Conservation (phyloP, 2,329 filamentous ascomycete species). For the Chaetomium olivaceum region DNA sequence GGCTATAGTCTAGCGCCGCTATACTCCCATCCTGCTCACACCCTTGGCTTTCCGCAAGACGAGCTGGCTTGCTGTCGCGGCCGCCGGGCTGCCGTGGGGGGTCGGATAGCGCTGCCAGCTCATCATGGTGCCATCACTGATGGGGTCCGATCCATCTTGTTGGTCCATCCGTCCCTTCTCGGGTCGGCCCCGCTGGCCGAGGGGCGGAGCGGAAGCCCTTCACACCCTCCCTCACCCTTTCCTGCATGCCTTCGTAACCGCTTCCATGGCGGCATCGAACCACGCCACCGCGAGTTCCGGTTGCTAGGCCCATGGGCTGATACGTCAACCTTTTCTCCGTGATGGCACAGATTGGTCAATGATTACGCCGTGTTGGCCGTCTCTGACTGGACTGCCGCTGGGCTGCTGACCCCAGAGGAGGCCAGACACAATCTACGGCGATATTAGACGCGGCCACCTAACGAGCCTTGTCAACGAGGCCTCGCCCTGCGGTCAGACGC, state of each 20-base stretch:
- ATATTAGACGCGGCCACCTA: conserved; percentile 23
- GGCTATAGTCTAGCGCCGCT: conserved; percentile 29
- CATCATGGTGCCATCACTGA: conserved; percentile 31
- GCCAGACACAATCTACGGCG: conserved; percentile 30
- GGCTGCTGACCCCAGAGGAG: conserved; percentile 28
- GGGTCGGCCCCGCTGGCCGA: conserved; percentile 11
- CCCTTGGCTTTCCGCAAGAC: conserved; percentile 18
- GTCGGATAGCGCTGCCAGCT: conserved; percentile 29
- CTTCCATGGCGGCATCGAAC: conserved; percentile 24
- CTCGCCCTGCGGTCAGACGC: conserved; percentile 7
- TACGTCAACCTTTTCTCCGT: not conserved
- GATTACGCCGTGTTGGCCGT: conserved; percentile 9
- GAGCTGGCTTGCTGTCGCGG: conserved; percentile 9
- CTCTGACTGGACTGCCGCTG: conserved; percentile 22
- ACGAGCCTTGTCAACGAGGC: not conserved
- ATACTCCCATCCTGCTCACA: conserved; percentile 26
- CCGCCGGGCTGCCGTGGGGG: conserved; percentile 17
- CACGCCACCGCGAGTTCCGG: conserved; percentile 26
- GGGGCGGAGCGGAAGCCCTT: conserved; percentile 12
- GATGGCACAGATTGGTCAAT: conserved; percentile 15
- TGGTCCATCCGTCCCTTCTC: conserved; percentile 6
- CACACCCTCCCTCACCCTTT: conserved; percentile 3
- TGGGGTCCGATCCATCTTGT: conserved; percentile 15
- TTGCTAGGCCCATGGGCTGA: conserved; percentile 13
- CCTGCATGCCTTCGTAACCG: conserved; percentile 12